Conservation (phyloP, 2,329 filamentous ascomycete genomes). For the Diaporthe helianthi region DNA sequence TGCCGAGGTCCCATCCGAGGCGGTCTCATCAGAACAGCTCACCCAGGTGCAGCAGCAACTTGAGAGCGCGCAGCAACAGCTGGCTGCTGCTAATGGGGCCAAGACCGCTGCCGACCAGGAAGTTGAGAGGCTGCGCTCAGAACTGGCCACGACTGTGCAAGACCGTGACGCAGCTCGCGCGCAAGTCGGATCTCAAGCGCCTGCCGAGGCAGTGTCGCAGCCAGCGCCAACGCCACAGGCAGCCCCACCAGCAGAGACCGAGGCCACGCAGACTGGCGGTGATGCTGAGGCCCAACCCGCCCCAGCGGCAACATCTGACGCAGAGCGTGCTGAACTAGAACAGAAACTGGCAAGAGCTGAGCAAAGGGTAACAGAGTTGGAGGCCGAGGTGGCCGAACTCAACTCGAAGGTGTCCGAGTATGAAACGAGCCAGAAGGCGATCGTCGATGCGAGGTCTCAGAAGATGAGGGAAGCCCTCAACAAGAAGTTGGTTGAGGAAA, state of each 20-base stretch:
- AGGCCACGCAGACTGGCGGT: constrained; percentile 41
- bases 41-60: constrained; percentile 56
- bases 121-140: constrained; percentile 58
- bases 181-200: constrained; percentile 42
- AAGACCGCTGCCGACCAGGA: constrained; percentile 73
- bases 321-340: constrained; percentile 67
- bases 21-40: constrained; percentile 57
- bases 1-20: constrained; percentile 42
- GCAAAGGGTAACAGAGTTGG: constrained; percentile 67
- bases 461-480: constrained; percentile 73
- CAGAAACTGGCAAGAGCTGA: constrained; percentile 67
- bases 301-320: constrained; percentile 54
- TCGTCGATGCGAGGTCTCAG: constrained; percentile 70
- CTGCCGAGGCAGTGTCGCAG: constrained; percentile 35
- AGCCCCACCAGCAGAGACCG: constrained; percentile 36
- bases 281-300: constrained; percentile 36
- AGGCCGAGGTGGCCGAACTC: constrained; percentile 68
- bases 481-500: constrained; percentile 74
- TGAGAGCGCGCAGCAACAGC: constrained; percentile 55
- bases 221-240: constrained; percentile 36
- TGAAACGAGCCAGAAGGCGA: constrained; percentile 66
- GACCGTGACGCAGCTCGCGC: constrained; percentile 70
- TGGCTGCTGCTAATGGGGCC: constrained; percentile 70
- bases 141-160: constrained; percentile 67
- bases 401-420: constrained; percentile 70